Evolutionary conservation across 257 asterid genomes (phyloP).

Genomic region (Verbascum thapsus): DNA sequence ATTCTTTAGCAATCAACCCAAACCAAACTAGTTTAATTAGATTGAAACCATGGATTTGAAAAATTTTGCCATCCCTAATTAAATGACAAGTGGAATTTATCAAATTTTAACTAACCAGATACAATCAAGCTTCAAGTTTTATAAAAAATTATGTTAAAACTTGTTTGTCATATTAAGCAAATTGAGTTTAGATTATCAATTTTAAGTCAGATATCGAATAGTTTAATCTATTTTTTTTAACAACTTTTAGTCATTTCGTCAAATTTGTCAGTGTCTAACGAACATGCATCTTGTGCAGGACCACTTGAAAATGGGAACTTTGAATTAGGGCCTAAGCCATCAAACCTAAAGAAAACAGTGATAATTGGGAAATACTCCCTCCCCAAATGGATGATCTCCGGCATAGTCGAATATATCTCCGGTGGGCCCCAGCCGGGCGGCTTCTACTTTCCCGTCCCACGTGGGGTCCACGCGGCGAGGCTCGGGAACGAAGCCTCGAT

Average conservation of each 20-base stretch:
- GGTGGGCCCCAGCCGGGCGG: constrained; percentile 85
- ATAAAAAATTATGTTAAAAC: too few species aligned
- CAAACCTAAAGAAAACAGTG: constrained; percentile 54
- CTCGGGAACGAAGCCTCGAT: constrained; percentile 80
- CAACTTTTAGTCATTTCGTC: constrained; percentile 1
- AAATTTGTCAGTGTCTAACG: background rate
- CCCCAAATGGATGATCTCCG: constrained; percentile 73
- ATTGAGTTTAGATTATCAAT: too few species aligned
- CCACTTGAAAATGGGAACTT: constrained; percentile 68
- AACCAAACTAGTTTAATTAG: too few species aligned
- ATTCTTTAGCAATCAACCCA: too few species aligned
- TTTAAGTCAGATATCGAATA: too few species aligned
- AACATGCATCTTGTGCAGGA: constrained; percentile 30
- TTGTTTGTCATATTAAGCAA: too few species aligned
- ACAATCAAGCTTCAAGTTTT: too few species aligned
- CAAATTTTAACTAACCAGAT: too few species aligned
- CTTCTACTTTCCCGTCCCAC: constrained; percentile 62
- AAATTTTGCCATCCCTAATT: too few species aligned
- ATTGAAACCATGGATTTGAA: too few species aligned
- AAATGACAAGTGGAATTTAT: too few species aligned
- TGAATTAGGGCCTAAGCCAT: constrained; percentile 58
- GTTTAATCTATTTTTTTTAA: too few species aligned
- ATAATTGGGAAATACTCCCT: constrained; percentile 66
- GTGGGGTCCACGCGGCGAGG: constrained; percentile 71
- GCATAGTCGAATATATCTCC: constrained; percentile 65